A percentile compares a stretch with the other conserved stretches of the same genome.
Evolutionary conservation across 441 rosid species (phyloP).

Genomic region (Manihot esculenta): DNA sequence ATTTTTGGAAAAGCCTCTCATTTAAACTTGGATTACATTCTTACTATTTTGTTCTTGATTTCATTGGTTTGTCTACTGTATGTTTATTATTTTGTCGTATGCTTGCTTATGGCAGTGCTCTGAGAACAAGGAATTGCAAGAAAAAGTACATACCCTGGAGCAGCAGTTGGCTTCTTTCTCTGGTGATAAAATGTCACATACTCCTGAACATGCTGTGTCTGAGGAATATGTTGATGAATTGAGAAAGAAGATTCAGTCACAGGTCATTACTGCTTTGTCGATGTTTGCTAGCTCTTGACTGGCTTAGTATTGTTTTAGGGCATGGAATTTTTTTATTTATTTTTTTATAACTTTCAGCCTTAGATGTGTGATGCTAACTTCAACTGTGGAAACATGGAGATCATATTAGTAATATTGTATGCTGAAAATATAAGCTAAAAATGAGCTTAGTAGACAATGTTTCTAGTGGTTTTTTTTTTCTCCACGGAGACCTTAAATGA

Average conservation of each 20-base stretch:
- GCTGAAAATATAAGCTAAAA: background rate
- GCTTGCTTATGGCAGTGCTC: constrained; percentile 50
- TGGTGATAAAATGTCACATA: constrained; percentile 38
- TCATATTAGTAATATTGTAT: background rate
- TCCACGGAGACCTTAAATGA: constrained; percentile 1
- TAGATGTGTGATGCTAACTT: background rate
- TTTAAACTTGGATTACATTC: constrained; percentile 6
- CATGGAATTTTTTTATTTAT: too few relatives aligned
- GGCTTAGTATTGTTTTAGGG: background rate
- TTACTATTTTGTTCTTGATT: constrained; percentile 5
- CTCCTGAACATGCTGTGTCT: constrained; percentile 40
- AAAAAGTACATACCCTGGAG: constrained; percentile 66
- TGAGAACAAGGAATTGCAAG: constrained; percentile 79
- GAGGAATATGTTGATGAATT: constrained; percentile 62
- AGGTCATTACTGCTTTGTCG: constrained; percentile 43
- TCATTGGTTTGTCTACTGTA: background rate
- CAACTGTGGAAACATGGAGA: background rate
- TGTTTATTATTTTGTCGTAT: constrained; percentile 13
- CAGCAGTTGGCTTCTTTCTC: constrained; percentile 51
- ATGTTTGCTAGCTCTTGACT: constrained; percentile 13
- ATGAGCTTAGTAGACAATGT: background rate
- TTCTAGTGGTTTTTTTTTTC: background rate
- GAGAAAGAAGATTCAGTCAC: constrained; percentile 71
- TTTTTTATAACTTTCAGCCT: background rate
- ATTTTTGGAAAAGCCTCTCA: background rate